Conservation (phyloP, 176 grass and related monocot species). For the Miscanthus lutarioriparius region DNA sequence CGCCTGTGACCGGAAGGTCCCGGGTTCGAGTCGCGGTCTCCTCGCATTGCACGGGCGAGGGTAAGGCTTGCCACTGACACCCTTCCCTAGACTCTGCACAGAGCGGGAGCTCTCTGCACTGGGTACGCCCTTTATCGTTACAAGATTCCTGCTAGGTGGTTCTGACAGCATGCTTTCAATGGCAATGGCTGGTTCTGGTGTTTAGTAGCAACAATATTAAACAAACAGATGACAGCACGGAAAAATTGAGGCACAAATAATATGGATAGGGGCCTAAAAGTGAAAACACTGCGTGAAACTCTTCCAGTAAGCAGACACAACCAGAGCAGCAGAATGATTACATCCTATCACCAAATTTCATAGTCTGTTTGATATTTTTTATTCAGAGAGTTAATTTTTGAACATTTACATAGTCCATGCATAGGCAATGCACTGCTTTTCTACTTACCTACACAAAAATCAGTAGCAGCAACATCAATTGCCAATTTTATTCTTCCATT, state of each 20-base stretch:
- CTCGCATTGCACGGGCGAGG: too few relatives aligned
- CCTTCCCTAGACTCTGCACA: too few relatives aligned
- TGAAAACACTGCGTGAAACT: not conserved
- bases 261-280: not conserved
- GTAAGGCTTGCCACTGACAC: too few relatives aligned
- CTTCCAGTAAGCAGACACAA: not conserved
- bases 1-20: too few relatives aligned
- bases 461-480: slow-evolving; percentile 82
- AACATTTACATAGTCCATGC: too few relatives aligned
- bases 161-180: slow-evolving; percentile 17
- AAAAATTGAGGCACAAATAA: not conserved
- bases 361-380: slow-evolving; percentile 6
- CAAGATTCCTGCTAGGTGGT: slow-evolving; percentile 24
- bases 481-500: slow-evolving; percentile 93
- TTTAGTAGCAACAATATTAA: not conserved
- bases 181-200: not conserved
- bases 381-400: not conserved
- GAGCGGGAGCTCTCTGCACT: too few relatives aligned
- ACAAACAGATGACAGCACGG: not conserved
- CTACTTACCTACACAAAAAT: slow-evolving; percentile 88
- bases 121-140: not conserved
- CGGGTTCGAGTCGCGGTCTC: too few relatives aligned
- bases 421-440: not conserved
- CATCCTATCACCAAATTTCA: not conserved
- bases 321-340: not conserved